Percentiles rank a stretch among this genome's conserved stretches.
phyloP scores from a whole-genome alignment of 2,329 filamentous ascomycete genomes.

The Magnaporthiopsis incrustans region DNA sequence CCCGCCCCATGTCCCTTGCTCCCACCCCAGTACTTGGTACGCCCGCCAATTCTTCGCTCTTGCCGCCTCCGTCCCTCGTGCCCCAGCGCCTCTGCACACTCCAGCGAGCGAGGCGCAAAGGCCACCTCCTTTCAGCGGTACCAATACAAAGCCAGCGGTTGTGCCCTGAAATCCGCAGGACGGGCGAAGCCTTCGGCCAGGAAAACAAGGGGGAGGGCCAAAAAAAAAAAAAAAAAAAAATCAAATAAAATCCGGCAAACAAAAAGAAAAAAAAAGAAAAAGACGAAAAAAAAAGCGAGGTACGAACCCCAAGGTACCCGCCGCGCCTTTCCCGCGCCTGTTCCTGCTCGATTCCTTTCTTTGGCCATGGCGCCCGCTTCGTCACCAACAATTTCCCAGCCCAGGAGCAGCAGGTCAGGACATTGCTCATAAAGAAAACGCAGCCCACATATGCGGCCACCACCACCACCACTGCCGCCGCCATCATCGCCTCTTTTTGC shows the following conservation, averaged over 20 bases:
- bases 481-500: background rate
- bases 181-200: too few species aligned
- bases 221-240: background rate
- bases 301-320: background rate
- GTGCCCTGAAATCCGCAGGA: background rate
- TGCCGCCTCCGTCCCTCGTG: background rate
- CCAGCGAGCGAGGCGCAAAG: background rate
- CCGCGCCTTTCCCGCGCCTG: background rate
- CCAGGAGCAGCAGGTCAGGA: slow-evolving; percentile 11
- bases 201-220: background rate
- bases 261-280: background rate
- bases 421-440: slow-evolving; percentile 12
- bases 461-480: background rate
- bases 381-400: slow-evolving; percentile 19
- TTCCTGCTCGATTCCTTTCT: slow-evolving; percentile 3
- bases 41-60: background rate
- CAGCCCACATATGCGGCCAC: slow-evolving; percentile 5
- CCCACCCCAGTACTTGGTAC: background rate
- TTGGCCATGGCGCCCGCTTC: slow-evolving; percentile 14
- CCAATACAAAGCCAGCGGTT: background rate
- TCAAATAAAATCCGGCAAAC: background rate
- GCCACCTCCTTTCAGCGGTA: background rate
- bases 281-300: background rate
- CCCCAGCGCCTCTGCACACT: background rate
- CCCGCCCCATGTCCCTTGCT: background rate